Evolutionary conservation across 371 early-diverging fungal genomes (phyloP), one percentile per base, ranked within the genome.

Genomic region (Mucor irregularis): DNA sequence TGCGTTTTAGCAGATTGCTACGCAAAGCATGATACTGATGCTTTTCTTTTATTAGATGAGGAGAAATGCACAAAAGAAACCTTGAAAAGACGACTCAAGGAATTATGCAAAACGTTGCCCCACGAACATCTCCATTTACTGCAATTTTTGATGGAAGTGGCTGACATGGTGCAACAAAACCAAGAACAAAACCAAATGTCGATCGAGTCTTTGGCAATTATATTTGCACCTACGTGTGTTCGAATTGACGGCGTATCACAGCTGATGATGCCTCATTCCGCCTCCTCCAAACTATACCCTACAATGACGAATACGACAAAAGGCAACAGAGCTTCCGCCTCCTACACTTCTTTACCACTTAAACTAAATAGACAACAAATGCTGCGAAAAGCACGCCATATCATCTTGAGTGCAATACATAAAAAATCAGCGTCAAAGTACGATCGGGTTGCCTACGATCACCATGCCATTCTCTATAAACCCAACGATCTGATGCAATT

Each of bases 171-270:
- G 28, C 63, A 61, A 29, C 51, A 38, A 13, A 45, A 58, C 11
- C 53, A 62, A 26, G 58, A 53, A 0, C 29, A 46, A 13, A 72
- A 72, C 37, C 66, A 72, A 24, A 72, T 72, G 73, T 53, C 73
- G 4, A 46, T 63, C 10, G 59, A 59, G 34, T 48, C 66, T 11
- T 34, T 72, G 24, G 69, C 73, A 9, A 68, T 72, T 26, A 66
- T 72, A n/a, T 60, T 72, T 49, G 73, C 69, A 1, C 73, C 73
- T 5, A 69, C 73, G 5, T 68, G 62, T 46, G 47, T 72, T 25
- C 63, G 58, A 5, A 28, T 69, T 8, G 71, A 67, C 17, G 69
- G 50, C 2, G 49, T 62, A 11, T 38, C 56, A 13, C 58, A 63
- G 29, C 30, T 58, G 5, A 54, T 58, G 45, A n/a, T n/a, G n/a